Percentiles rank a stretch among this genome's conserved stretches.
Conservation (phyloP, 257 asterid genomes). For the Voacanga thouarsii region DNA sequence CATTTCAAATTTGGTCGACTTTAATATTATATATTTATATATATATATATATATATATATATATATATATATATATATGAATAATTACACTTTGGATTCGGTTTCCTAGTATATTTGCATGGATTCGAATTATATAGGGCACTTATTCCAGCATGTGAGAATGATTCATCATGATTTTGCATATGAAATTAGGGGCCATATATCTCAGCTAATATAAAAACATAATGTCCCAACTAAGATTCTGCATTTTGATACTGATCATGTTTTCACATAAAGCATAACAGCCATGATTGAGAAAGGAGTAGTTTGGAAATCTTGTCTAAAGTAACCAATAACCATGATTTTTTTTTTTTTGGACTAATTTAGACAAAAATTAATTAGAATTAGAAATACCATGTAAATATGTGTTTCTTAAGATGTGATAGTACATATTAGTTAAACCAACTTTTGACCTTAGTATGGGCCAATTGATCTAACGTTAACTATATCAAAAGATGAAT, state of each 20-base stretch:
- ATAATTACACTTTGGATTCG: too few species aligned
- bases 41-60: too few species aligned
- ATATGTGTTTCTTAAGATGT: not conserved
- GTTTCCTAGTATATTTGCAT: not conserved
- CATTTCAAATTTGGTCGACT: too few species aligned
- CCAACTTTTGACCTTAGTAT: constrained; percentile 8
- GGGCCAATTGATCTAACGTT: not conserved
- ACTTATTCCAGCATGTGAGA: not conserved
- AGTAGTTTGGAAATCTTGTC: constrained; percentile 7
- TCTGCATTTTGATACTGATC: not conserved
- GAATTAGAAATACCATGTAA: not conserved
- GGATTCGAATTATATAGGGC: not conserved
- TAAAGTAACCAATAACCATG: not conserved
- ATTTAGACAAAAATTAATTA: not conserved
- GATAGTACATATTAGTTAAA: not conserved
- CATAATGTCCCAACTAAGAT: not conserved
- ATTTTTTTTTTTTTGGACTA: not conserved
- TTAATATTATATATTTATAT: too few species aligned
- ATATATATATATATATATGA: too few species aligned
- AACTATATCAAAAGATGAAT: too few species aligned
- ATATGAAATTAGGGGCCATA: not conserved
- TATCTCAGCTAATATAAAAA: not conserved
- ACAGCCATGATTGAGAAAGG: not conserved
- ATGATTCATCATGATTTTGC: not conserved
- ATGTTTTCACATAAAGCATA: not conserved